Percentiles rank a stretch among this genome's conserved stretches.
Conservation (phyloP, 2,329 filamentous ascomycete genomes). For the Calycina marina region DNA sequence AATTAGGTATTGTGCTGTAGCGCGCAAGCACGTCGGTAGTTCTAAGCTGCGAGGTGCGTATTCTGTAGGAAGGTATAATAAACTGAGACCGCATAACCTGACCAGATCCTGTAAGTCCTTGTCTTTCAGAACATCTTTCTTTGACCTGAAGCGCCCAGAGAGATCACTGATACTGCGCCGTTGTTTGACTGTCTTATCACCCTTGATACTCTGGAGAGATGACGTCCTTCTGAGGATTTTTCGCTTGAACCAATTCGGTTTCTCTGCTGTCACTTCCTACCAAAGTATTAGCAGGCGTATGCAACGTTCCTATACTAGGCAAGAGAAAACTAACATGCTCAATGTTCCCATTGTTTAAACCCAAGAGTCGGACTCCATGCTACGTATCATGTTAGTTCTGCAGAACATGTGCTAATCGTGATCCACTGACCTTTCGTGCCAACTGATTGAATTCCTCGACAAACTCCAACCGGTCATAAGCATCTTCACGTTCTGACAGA, state of each 20-base stretch:
- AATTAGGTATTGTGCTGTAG: conserved; percentile 48
- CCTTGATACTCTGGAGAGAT: conserved; percentile 19
- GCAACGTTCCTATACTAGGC: not conserved
- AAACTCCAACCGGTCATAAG: conserved; percentile 33
- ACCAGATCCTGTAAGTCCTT: conserved; percentile 44
- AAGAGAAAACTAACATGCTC: conserved; percentile 8
- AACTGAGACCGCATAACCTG: conserved; percentile 46
- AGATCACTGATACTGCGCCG: conserved; percentile 42
- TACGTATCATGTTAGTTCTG: conserved; percentile 17
- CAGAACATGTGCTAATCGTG: too few relatives aligned
- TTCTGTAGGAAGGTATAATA: conserved; percentile 43
- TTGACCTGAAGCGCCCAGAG: conserved; percentile 31
- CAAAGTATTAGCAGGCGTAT: not conserved
- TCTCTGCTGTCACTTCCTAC: conserved; percentile 11
- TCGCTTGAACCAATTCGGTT: conserved; percentile 25
- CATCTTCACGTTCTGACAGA: conserved; percentile 33
- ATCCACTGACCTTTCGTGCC: conserved; percentile 35
- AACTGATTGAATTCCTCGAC: conserved; percentile 45
- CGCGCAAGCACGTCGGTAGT: conserved; percentile 51
- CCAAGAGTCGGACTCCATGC: conserved; percentile 33
- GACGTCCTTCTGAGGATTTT: conserved; percentile 25
- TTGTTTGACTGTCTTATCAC: conserved; percentile 24
- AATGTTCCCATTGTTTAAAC: conserved; percentile 11
- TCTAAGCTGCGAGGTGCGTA: conserved; percentile 41
- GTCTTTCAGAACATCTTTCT: conserved; percentile 30